Conservation (phyloP, 1,284 basidiomycete genomes). For the Rhodotorula sp. region DNA sequence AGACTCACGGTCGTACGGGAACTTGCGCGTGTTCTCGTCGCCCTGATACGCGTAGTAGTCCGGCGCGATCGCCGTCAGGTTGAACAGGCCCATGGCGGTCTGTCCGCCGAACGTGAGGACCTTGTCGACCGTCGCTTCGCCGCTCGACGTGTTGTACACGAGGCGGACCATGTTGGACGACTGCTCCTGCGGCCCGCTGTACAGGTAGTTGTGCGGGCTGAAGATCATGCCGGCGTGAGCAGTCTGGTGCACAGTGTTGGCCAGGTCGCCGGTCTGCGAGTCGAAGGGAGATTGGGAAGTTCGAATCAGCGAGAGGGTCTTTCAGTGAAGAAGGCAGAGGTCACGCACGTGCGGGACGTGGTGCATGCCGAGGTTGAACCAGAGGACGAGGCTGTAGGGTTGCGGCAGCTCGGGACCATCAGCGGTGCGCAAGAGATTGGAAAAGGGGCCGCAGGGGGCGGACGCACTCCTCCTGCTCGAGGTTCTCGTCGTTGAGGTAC, state of each 20-base stretch:
- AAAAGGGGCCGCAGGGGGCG: background rate
- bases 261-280: constrained; percentile 39
- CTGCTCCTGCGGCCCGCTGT: constrained; percentile 40
- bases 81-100: constrained; percentile 34
- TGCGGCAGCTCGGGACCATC: background rate
- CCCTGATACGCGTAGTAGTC: constrained; percentile 22
- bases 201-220: constrained; percentile 48
- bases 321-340: no score
- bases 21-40: constrained; percentile 47
- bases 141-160: constrained; percentile 39
- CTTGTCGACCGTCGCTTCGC: constrained; percentile 29
- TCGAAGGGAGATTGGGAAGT: background rate
- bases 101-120: constrained; percentile 45
- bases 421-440: background rate
- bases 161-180: constrained; percentile 46
- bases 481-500: constrained; percentile 49
- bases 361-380: constrained; percentile 41
- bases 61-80: constrained; percentile 31
- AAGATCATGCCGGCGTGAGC: constrained; percentile 46
- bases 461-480: constrained; percentile 49
- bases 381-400: background rate
- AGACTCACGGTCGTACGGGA: constrained; percentile 46
- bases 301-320: background rate
- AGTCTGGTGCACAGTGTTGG: constrained; percentile 44
- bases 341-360: constrained; percentile 27